Base-by-base conservation (phyloP, 164 flowering plant species). In the Paratinospora sagittata region DNA sequence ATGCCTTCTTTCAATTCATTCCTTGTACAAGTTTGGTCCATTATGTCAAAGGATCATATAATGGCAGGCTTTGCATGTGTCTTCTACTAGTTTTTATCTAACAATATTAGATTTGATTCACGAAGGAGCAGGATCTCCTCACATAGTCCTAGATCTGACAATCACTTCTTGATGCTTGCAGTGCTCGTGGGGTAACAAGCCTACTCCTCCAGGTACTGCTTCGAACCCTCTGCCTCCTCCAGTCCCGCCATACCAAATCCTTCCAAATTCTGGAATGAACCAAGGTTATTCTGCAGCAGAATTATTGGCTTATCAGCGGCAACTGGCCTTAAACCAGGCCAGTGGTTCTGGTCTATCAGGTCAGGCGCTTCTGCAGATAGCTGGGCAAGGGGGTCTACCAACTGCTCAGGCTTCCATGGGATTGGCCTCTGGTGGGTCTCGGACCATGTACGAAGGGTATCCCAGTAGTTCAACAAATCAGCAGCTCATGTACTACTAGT, bases 141-240 rank as follows among this genome's bases (percentile, higher is more conserved):
- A 6, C 24, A 21, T 55, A 55, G 24, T 55, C 8, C 9, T 1
- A 55, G 24, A 9, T 52, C 23, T n/a, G 21, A 55, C 23, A 16
- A 55, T n/a, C 24, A 8, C 21, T 1, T 37, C 27, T 21, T 63
- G 52, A 58, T 75, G 68, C 14, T 27, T 78, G 78, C 74, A 96
- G 99, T 96, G 99, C 72, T 92, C 92, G 10, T 96, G 99, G 99
- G 99, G 99, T 23, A 96, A 84, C 96, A 96, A 96, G 84, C 98
- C 98, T 2, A 96, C 99, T 27, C 97, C 95, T 37, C 86, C 96
- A 7, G 99, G 99, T 65, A 93, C 96, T 43, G 76, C 77, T 37
- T 96, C 99, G 65, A 91, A 88, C 78, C 99, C 98, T 5, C 92
- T 96, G 12, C 98, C 98, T 27, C 98, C 98, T 12, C 93, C 89